Evolutionary conservation across 306 rosid species (phyloP).

Genomic region (Biancaea sappan): DNA sequence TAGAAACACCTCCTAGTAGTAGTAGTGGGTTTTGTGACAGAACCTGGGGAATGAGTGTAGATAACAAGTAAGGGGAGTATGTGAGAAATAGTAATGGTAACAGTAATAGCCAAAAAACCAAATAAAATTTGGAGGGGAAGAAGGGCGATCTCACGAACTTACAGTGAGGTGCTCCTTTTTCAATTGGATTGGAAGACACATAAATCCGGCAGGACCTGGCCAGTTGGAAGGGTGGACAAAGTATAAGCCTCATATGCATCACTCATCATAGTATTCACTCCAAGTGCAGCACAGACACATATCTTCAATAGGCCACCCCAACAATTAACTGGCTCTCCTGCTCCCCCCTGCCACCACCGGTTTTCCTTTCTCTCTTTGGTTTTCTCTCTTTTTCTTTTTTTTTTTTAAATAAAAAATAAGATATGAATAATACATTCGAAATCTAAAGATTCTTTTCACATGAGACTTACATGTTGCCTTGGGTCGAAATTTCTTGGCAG

Average conservation of each 20-base stretch:
- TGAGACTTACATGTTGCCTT: constrained; percentile 21
- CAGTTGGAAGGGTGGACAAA: constrained; percentile 42
- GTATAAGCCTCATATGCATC: constrained; percentile 31
- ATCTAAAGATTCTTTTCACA: constrained; percentile 22
- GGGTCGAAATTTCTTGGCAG: constrained; percentile 17
- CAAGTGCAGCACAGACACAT: constrained; percentile 10
- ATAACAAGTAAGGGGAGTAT: no score
- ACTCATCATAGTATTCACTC: constrained; percentile 20
- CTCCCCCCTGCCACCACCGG: background rate
- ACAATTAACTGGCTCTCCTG: background rate
- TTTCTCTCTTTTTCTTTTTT: no score
- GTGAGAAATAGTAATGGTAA: no score
- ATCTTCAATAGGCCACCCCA: constrained; percentile 25
- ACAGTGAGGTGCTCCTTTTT: constrained; percentile 38
- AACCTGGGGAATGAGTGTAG: no score
- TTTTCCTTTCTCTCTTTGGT: background rate
- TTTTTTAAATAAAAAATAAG: no score
- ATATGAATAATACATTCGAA: background rate
- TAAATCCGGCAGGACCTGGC: constrained; percentile 39
- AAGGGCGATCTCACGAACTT: constrained; percentile 39
- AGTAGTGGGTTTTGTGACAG: no score
- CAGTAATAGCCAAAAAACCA: no score
- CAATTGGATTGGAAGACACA: constrained; percentile 35
- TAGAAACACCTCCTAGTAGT: no score
- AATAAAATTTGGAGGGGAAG: background rate